Evolutionary conservation across 1,284 basidiomycete genomes (phyloP).

Genomic region (Cryptococcus sp.): DNA sequence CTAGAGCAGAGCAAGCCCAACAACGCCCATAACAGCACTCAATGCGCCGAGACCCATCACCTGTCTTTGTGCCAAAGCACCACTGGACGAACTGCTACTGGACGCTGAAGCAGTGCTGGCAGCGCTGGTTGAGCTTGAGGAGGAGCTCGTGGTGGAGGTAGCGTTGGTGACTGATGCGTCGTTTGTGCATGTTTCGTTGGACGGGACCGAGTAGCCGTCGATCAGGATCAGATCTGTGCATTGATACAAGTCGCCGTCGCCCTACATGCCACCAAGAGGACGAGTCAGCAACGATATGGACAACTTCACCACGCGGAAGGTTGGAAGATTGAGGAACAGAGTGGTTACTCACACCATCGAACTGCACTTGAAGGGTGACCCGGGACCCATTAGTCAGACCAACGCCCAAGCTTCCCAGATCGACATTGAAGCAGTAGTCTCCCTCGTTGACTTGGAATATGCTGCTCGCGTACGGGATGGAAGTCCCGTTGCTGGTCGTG

Average conservation of each 20-base stretch:
- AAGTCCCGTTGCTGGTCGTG: slow-evolving; percentile 49
- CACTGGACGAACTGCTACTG: slow-evolving; percentile 4
- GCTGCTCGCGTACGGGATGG: slow-evolving; percentile 52
- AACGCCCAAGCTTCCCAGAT: slow-evolving; percentile 57
- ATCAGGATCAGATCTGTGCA: slow-evolving; percentile 72
- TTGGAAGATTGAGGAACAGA: neutral
- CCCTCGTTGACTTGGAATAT: slow-evolving; percentile 63
- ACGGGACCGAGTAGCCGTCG: slow-evolving; percentile 56
- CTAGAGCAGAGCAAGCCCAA: slow-evolving; percentile 12
- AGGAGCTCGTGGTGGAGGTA: slow-evolving; percentile 11
- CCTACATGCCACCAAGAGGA: slow-evolving; percentile 62
- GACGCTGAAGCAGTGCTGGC: slow-evolving; percentile 5
- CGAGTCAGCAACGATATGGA: neutral
- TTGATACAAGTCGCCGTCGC: slow-evolving; percentile 71
- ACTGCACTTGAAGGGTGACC: slow-evolving; percentile 43
- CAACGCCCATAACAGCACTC: slow-evolving; percentile 14
- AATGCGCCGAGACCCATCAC: slow-evolving; percentile 5
- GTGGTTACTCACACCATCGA: slow-evolving; percentile 47
- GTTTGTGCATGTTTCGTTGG: slow-evolving; percentile 55
- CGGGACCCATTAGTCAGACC: slow-evolving; percentile 57
- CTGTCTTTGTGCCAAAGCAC: slow-evolving; percentile 8
- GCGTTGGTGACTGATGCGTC: slow-evolving; percentile 12
- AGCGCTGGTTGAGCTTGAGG: slow-evolving; percentile 1
- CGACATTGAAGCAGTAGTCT: slow-evolving; percentile 63
- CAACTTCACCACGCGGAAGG: neutral